These are phyloP conservation scores for Naganishia randhawae DNA, from an alignment of 768 basidiomycete species.

Conservation along the genomic window DNA sequence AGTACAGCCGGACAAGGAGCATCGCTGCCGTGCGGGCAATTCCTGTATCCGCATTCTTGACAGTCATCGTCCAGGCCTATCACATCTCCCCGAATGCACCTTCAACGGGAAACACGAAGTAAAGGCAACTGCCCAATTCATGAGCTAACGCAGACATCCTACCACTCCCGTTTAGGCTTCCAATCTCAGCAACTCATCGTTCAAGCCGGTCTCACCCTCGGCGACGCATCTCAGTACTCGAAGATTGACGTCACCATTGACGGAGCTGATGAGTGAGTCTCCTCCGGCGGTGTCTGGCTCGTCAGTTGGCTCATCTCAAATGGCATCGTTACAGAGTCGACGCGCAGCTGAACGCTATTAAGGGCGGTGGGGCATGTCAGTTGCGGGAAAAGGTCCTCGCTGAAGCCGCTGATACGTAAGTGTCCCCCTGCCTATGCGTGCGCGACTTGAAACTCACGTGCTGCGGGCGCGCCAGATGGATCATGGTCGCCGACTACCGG, in stretches of 20 bases:
- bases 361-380: slow-evolving; percentile 95
- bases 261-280: slow-evolving; percentile 86
- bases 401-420: slow-evolving; percentile 76
- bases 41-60: too few relatives aligned
- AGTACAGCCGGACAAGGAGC: too few relatives aligned
- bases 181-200: slow-evolving; percentile 96
- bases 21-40: too few relatives aligned
- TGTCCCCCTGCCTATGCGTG: slow-evolving; percentile 40
- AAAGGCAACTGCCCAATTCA: not conserved
- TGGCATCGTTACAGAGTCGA: slow-evolving; percentile 65
- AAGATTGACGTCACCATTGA: slow-evolving; percentile 94
- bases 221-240: slow-evolving; percentile 84
- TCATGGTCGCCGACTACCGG: slow-evolving; percentile 89
- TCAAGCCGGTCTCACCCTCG: slow-evolving; percentile 67
- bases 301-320: not conserved
- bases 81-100: too few relatives aligned
- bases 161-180: slow-evolving; percentile 60
- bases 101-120: not conserved
- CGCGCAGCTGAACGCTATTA: slow-evolving; percentile 80
- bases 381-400: slow-evolving; percentile 95
- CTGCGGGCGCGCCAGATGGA: slow-evolving; percentile 61
- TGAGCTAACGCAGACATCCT: not conserved
- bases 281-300: not conserved
- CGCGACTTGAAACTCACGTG: slow-evolving; percentile 15
- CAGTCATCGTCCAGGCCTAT: too few relatives aligned